phyloP scores from a whole-genome alignment of 225 moss, liverwort and hornwort species.

The Anthoceros angustus region DNA sequence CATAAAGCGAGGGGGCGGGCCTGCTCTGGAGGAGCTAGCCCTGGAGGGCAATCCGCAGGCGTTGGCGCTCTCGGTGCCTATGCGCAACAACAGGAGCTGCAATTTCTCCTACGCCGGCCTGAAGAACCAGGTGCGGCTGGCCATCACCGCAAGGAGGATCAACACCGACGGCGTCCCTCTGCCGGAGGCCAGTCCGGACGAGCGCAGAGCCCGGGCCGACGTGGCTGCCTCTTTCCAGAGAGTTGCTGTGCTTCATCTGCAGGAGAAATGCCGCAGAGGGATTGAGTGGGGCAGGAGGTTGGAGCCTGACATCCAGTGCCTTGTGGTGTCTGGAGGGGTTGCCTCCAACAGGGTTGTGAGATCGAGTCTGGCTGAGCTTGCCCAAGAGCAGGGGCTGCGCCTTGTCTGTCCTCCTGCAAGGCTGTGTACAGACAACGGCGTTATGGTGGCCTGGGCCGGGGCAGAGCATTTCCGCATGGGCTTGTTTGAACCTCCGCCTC shows the following conservation, averaged over 20 bases:
- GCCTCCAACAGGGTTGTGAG: conserved; percentile 82
- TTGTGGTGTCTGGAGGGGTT: conserved; percentile 96
- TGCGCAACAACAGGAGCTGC: conserved; percentile 70
- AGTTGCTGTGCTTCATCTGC: conserved; percentile 78
- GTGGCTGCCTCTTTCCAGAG: conserved; percentile 99
- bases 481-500: conserved; percentile 56
- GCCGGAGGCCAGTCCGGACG: conserved; percentile 38
- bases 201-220: conserved; percentile 70
- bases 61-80: conserved; percentile 73
- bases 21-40: conserved; percentile 88
- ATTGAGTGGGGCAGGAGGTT: conserved; percentile 63
- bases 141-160: conserved; percentile 67
- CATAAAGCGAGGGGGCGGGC: conserved; percentile 77
- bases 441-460: conserved; percentile 96
- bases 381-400: conserved; percentile 53
- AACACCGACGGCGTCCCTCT: conserved; percentile 45
- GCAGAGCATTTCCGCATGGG: conserved; percentile 73
- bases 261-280: conserved; percentile 80
- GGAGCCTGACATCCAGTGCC: conserved; percentile 42
- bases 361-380: conserved; percentile 36
- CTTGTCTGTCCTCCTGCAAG: conserved; percentile 93
- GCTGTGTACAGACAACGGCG: conserved; percentile 94
- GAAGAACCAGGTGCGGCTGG: conserved; percentile 97
- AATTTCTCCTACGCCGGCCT: conserved; percentile 98
- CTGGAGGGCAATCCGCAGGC: conserved; percentile 55